These are phyloP conservation scores for Zygoascus hellenicus DNA, from an alignment of 1,139 yeast species.

Conservation along the genomic window DNA sequence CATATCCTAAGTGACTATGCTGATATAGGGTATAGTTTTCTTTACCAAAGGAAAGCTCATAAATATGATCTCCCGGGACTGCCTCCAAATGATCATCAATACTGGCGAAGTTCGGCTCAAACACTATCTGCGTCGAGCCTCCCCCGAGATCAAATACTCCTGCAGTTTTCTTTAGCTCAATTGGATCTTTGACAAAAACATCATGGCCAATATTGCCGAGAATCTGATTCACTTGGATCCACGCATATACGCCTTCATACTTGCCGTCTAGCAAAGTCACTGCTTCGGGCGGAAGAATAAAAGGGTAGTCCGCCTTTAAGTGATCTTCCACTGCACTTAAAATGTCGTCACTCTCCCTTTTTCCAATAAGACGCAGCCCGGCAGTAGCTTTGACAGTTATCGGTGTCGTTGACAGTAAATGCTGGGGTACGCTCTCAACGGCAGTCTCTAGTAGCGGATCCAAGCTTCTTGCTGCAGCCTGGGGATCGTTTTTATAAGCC, in stretches of 20 bases:
- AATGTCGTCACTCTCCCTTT: slow-evolving; percentile 59
- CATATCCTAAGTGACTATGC: slow-evolving; percentile 86
- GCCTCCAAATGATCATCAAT: slow-evolving; percentile 36
- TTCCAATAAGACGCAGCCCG: slow-evolving; percentile 77
- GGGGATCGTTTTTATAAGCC: slow-evolving; percentile 69
- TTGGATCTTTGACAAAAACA: slow-evolving; percentile 42
- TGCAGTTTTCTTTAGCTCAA: slow-evolving; percentile 52
- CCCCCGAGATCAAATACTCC: slow-evolving; percentile 95
- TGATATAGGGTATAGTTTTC: slow-evolving; percentile 72
- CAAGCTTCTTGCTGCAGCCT: slow-evolving; percentile 75
- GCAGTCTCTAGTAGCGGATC: slow-evolving; percentile 76
- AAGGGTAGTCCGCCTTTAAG: slow-evolving; percentile 69
- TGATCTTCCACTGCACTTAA: slow-evolving; percentile 64
- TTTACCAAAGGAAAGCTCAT: slow-evolving; percentile 66
- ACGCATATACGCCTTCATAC: slow-evolving; percentile 92
- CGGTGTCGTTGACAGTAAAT: slow-evolving; percentile 70
- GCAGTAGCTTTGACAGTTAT: slow-evolving; percentile 94
- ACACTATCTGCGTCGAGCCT: slow-evolving; percentile 94
- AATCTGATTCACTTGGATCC: slow-evolving; percentile 87
- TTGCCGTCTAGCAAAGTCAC: slow-evolving; percentile 87
- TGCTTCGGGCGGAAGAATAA: slow-evolving; percentile 77
- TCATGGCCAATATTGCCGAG: slow-evolving; percentile 71
- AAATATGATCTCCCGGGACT: slow-evolving; percentile 81
- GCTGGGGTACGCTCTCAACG: slow-evolving; percentile 59
- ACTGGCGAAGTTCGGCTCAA: slow-evolving; percentile 59